Conservation (phyloP, 768 basidiomycete genomes). For the Naganishia friedmannii region DNA sequence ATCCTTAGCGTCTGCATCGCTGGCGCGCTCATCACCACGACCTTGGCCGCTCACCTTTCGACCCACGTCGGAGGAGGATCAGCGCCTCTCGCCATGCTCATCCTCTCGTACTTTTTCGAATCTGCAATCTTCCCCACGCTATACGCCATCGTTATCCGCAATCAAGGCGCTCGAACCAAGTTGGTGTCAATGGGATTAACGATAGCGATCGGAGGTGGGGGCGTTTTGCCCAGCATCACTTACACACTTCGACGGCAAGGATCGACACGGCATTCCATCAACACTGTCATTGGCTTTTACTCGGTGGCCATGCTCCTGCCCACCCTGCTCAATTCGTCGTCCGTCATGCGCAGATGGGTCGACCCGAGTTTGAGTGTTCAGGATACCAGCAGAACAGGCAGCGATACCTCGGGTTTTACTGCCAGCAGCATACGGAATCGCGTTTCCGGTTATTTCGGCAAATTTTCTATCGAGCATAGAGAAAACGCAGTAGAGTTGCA, state of each 20-base stretch:
- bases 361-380: background rate
- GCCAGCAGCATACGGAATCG: slow-evolving; percentile 3
- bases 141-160: slow-evolving; percentile 45
- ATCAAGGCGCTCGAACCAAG: slow-evolving; percentile 44
- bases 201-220: slow-evolving; percentile 42
- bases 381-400: background rate
- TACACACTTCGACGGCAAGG: slow-evolving; percentile 31
- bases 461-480: slow-evolving; percentile 16
- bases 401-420: slow-evolving; percentile 6
- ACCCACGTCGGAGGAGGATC: background rate
- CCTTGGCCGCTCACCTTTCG: slow-evolving; percentile 38
- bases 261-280: background rate
- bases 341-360: slow-evolving; percentile 10
- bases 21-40: slow-evolving; percentile 38
- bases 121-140: slow-evolving; percentile 46
- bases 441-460: background rate
- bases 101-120: slow-evolving; percentile 44
- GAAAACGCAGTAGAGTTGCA: slow-evolving; percentile 7
- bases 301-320: slow-evolving; percentile 5
- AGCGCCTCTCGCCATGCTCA: slow-evolving; percentile 34
- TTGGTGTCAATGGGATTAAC: slow-evolving; percentile 37
- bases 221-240: slow-evolving; percentile 37
- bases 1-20: slow-evolving; percentile 37
- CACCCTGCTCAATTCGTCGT: background rate
- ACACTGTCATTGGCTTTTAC: slow-evolving; percentile 5